Percentiles rank a stretch among this genome's conserved stretches.
phyloP scores from a whole-genome alignment of 2,329 filamentous ascomycete species.

The Tolypocladium amazonense region DNA sequence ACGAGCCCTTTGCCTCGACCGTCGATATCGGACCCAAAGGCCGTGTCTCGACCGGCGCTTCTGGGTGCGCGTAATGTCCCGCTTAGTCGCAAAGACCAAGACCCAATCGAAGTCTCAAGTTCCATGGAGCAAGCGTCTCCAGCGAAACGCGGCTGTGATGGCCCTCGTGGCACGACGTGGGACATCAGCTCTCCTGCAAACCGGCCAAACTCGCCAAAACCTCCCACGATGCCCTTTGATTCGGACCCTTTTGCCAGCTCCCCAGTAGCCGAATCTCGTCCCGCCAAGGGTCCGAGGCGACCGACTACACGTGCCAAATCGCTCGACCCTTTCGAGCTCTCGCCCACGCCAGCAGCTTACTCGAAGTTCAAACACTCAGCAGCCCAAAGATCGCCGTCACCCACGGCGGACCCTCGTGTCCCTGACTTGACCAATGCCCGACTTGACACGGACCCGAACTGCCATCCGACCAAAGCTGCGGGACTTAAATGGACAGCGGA shows the following conservation, averaged over 20 bases:
- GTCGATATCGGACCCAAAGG: neutral
- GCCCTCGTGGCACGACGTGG: neutral
- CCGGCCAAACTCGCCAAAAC: neutral
- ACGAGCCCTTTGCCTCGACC: neutral
- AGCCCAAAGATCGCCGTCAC: neutral
- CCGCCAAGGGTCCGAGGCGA: neutral
- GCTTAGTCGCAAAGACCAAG: constrained; percentile 2
- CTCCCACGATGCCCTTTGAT: constrained; percentile 2
- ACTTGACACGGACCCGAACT: neutral
- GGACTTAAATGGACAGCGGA: neutral
- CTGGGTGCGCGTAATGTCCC: neutral
- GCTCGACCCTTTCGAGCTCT: constrained; percentile 8
- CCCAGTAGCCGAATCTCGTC: constrained; percentile 6
- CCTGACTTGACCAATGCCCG: neutral
- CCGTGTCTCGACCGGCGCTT: neutral
- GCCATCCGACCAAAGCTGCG: neutral
- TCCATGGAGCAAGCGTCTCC: constrained; percentile 14
- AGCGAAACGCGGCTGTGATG: neutral
- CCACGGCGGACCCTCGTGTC: neutral
- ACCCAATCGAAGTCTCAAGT: constrained; percentile 26
- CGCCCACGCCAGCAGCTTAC: neutral
- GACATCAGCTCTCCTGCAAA: neutral
- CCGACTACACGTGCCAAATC: constrained; percentile 5
- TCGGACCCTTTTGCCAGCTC: constrained; percentile 26
- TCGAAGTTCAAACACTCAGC: neutral